phyloP scores from a whole-genome alignment of 108 stramenopile species.

The Fragilariopsis cylindrus region DNA sequence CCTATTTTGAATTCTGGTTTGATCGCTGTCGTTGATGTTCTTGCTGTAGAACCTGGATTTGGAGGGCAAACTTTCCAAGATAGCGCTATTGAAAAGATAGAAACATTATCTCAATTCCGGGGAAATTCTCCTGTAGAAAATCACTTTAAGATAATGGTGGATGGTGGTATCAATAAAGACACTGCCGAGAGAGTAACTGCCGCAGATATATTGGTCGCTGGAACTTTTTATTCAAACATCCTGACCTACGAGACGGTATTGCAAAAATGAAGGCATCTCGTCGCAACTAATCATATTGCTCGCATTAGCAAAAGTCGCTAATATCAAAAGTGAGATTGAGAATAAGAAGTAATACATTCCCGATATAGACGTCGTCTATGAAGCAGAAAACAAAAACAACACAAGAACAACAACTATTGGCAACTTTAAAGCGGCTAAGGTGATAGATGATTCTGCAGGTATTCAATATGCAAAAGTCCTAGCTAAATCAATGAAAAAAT shows the following conservation, averaged over 20 bases:
- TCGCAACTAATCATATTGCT: no score
- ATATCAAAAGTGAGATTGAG: background rate
- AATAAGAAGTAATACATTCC: background rate
- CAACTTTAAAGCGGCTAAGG: no score
- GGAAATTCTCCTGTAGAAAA: slow-evolving; percentile 37
- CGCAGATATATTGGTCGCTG: slow-evolving; percentile 76
- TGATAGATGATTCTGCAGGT: no score
- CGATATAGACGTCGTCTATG: no score
- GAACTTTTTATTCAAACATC: slow-evolving; percentile 63
- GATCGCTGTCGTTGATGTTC: slow-evolving; percentile 64
- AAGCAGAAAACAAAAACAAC: no score
- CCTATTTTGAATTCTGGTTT: slow-evolving; percentile 68
- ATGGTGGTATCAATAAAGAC: slow-evolving; percentile 73
- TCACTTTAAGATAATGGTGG: slow-evolving; percentile 62
- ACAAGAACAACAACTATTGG: no score
- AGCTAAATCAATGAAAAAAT: background rate
- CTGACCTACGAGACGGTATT: slow-evolving; percentile 37
- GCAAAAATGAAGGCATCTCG: slow-evolving; percentile 27
- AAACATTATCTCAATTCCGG: slow-evolving; percentile 1
- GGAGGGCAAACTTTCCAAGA: slow-evolving; percentile 55
- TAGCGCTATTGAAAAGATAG: slow-evolving; percentile 8
- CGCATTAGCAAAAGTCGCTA: no score
- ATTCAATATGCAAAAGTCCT: background rate
- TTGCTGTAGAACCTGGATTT: slow-evolving; percentile 71
- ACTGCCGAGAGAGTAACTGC: slow-evolving; percentile 49